Evolutionary conservation across 208 protist genomes (phyloP).

Genomic region (Crithidia sp.): DNA sequence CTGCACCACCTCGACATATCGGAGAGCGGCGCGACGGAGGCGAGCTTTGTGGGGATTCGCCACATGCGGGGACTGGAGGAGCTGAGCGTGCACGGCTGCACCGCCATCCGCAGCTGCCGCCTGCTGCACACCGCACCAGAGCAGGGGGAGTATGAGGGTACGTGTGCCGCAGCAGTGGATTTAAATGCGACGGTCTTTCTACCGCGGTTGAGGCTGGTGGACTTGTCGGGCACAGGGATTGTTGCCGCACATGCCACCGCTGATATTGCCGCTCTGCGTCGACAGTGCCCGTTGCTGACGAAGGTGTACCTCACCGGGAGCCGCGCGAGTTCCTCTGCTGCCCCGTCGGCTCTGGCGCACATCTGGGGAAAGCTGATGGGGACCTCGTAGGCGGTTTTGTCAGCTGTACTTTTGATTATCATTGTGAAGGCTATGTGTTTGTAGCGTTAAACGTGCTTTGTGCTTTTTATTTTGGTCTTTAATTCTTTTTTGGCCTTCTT

Average conservation of each 20-base stretch:
- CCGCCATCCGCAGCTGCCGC: slow-evolving; percentile 8
- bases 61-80: slow-evolving; percentile 32
- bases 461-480: background rate
- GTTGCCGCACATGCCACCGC: background rate
- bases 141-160: background rate
- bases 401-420: background rate
- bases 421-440: background rate
- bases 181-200: background rate
- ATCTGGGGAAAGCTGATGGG: slow-evolving; percentile 9
- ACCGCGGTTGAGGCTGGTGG: slow-evolving; percentile 24
- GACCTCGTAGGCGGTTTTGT: background rate
- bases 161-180: background rate
- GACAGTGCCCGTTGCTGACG: slow-evolving; percentile 22
- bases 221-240: slow-evolving; percentile 23
- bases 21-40: slow-evolving; percentile 28
- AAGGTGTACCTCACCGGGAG: slow-evolving; percentile 7
- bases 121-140: slow-evolving; percentile 1
- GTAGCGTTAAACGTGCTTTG: background rate
- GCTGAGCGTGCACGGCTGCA: slow-evolving; percentile 35
- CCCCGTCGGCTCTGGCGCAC: slow-evolving; percentile 16
- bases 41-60: slow-evolving; percentile 12
- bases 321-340: background rate
- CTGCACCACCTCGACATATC: slow-evolving; percentile 39
- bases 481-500: background rate
- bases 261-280: slow-evolving; percentile 14